These are phyloP conservation scores for Bryum argenteum DNA, from an alignment of 225 moss, liverwort and hornwort species.

Conservation along the genomic window DNA sequence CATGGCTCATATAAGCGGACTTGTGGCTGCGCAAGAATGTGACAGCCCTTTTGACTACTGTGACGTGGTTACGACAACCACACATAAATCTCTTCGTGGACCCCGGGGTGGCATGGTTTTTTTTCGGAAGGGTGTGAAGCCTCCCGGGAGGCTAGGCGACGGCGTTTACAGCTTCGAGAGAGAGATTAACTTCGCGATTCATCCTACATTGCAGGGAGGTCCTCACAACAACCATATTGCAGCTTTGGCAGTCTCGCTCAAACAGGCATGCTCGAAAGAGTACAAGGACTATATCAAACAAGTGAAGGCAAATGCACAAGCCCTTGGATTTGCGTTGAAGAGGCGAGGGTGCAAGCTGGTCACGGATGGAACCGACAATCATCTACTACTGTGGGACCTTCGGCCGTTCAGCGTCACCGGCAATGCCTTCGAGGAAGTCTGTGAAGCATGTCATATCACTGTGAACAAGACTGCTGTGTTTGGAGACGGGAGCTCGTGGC, in stretches of 20 bases:
- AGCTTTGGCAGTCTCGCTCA: constrained; percentile 82
- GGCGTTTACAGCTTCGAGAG: constrained; percentile 61
- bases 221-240: constrained; percentile 94
- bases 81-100: constrained; percentile 86
- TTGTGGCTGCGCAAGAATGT: constrained; percentile 69
- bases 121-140: constrained; percentile 68
- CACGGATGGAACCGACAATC: constrained; percentile 93
- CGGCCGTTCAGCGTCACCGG: constrained; percentile 84
- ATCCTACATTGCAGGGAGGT: constrained; percentile 86
- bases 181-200: constrained; percentile 84
- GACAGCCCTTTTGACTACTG: constrained; percentile 75
- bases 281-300: constrained; percentile 77
- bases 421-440: constrained; percentile 80
- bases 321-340: constrained; percentile 64
- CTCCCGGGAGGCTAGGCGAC: constrained; percentile 40
- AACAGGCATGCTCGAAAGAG: constrained; percentile 64
- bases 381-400: constrained; percentile 85
- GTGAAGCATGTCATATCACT: constrained; percentile 88
- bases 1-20: constrained; percentile 89
- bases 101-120: constrained; percentile 91
- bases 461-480: constrained; percentile 82
- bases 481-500: constrained; percentile 75
- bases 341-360: constrained; percentile 83
- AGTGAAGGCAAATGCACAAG: constrained; percentile 78
- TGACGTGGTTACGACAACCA: constrained; percentile 81